A percentile compares a stretch with the other conserved stretches of the same genome.
phyloP scores from a whole-genome alignment of 306 rosid genomes.

The Hippophae gyantsensis region DNA sequence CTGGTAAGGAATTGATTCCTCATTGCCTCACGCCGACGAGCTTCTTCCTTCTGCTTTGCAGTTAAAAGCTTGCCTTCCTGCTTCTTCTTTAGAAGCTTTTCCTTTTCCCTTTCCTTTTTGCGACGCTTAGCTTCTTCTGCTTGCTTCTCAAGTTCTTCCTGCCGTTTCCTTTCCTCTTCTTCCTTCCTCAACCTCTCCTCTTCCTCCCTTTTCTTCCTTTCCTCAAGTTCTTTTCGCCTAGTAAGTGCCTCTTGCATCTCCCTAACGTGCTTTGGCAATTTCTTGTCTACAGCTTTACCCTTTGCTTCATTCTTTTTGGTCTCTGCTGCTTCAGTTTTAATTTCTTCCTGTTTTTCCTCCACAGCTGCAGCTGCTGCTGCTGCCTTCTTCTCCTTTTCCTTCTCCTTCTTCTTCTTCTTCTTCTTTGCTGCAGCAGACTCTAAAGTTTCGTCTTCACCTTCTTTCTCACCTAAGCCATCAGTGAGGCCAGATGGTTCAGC shows the following conservation, averaged over 20 bases:
- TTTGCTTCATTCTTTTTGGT: slow-evolving; percentile 64
- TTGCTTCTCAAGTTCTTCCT: slow-evolving; percentile 73
- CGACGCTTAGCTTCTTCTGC: slow-evolving; percentile 74
- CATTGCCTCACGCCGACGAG: slow-evolving; percentile 66
- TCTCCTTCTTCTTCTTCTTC: slow-evolving; percentile 66
- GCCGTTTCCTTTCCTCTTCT: slow-evolving; percentile 71
- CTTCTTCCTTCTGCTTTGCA: slow-evolving; percentile 79
- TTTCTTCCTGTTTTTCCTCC: slow-evolving; percentile 35
- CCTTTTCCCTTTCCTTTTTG: slow-evolving; percentile 87
- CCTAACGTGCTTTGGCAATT: slow-evolving; percentile 95
- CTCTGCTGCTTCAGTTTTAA: slow-evolving; percentile 33
- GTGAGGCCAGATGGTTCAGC: slow-evolving; percentile 38
- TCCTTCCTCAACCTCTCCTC: slow-evolving; percentile 83
- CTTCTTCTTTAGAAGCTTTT: slow-evolving; percentile 52
- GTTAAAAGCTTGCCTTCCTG: slow-evolving; percentile 67
- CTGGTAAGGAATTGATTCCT: slow-evolving; percentile 61
- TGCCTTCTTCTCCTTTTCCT: slow-evolving; percentile 39
- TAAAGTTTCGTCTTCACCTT: slow-evolving; percentile 46
- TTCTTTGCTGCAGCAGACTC: slow-evolving; percentile 73
- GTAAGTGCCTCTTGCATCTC: slow-evolving; percentile 97
- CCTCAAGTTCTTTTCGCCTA: slow-evolving; percentile 77
- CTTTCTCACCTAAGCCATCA: slow-evolving; percentile 39
- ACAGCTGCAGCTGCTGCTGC: slow-evolving; percentile 40
- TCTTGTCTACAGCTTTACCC: slow-evolving; percentile 71
- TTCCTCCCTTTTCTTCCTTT: slow-evolving; percentile 65